Base-by-base conservation (phyloP, 2,329 filamentous ascomycete genomes). In the Colletotrichum gigasporum region DNA sequence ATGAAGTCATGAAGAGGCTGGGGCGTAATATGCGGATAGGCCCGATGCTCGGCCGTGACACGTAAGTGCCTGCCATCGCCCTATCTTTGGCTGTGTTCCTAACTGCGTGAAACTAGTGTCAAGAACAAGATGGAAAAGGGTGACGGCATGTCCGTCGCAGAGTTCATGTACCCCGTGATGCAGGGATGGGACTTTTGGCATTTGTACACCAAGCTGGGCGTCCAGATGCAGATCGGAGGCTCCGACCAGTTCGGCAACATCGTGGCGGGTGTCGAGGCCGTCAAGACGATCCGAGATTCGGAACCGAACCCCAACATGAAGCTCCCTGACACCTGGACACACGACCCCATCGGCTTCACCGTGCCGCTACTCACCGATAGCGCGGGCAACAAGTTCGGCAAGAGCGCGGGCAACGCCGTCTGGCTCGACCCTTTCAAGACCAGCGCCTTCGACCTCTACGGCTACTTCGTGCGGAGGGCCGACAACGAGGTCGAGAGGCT, bases 221-320 rank as follows among this genome's bases (percentile, higher is more conserved):
- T 94, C 9, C 90, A 94, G 73, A 86, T 98, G 74, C 94, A 99
- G 78, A 92, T 99, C 54, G 96, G 96, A 62, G 96, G 96, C 37
- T 94, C 94, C 6, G 96, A 99, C 74, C 96, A 99, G 79, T 98
- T 91, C 74, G 96, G 96, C 67, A 99, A 99, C 78, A 98, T 99
- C 68, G 86, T 96, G 26, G 90, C 94, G 11, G 96, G 96, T 50
- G 90, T 96, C 73, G 93, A 97, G 65, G 87, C 91, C 3, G 86
- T 98, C 71, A 95, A 94, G 76, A 83, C 90, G 57, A 89, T 95
- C 42, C 86, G 90, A 56, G 84, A 85, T 41, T 80, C 77, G 48
- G 84, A 90, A 63, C 80, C 84, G 32, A 75, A 86, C 47, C 81
- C 80, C 1, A 60, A 71, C 4, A 41, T 70, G 32, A 75, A 69